These are phyloP conservation scores for Blakeslea trispora DNA, from an alignment of 371 early-diverging fungal species.

Conservation along the genomic window DNA sequence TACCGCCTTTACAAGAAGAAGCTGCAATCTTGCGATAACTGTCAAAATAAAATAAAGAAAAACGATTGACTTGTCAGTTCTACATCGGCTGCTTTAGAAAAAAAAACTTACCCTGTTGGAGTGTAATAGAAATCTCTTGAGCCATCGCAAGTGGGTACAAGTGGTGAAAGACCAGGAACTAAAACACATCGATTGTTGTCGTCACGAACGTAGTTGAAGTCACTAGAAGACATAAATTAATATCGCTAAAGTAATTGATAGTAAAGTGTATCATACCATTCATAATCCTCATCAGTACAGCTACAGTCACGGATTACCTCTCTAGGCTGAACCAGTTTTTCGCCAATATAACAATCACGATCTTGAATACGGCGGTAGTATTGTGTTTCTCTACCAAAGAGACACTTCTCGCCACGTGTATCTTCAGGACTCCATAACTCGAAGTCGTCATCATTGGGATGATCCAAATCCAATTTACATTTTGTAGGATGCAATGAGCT, in stretches of 20 bases:
- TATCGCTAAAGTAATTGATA: not conserved
- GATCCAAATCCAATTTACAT: constrained; percentile 56
- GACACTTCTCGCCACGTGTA: constrained; percentile 57
- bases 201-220: constrained; percentile 75
- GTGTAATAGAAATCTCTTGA: constrained; percentile 61
- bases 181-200: constrained; percentile 62
- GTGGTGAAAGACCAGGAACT: constrained; percentile 61
- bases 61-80: not conserved
- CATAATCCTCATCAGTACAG: constrained; percentile 84
- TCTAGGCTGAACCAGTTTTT: constrained; percentile 66
- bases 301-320: constrained; percentile 63
- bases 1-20: constrained; percentile 68
- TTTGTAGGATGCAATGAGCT: constrained; percentile 61
- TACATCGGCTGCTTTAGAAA: not conserved
- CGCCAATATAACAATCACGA: constrained; percentile 78
- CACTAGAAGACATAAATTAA: constrained; percentile 41
- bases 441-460: constrained; percentile 68
- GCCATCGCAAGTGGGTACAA: constrained; percentile 57
- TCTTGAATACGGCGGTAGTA: constrained; percentile 82
- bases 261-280: constrained; percentile 59
- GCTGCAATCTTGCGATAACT: constrained; percentile 81
- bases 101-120: constrained; percentile 45
- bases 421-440: constrained; percentile 75
- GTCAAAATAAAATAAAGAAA: constrained; percentile 5
- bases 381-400: constrained; percentile 73